These are phyloP conservation scores for Trichosanthes truncata DNA, from an alignment of 306 rosid species.

Conservation along the genomic window DNA sequence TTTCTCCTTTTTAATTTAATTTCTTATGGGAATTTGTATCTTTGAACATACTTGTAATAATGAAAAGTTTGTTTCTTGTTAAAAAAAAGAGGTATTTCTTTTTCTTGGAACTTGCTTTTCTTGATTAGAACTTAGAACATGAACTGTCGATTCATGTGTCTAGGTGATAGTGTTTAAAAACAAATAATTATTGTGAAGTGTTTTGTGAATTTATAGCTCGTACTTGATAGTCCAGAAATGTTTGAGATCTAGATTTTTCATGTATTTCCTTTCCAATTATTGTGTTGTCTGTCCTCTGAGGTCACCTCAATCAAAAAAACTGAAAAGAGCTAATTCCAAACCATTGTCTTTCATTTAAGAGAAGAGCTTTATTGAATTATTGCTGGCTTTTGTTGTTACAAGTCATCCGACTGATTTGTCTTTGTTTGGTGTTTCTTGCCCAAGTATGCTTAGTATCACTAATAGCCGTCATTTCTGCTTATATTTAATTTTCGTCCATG, in stretches of 20 bases:
- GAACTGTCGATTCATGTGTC: not conserved
- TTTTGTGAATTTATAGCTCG: not conserved
- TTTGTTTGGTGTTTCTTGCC: not conserved
- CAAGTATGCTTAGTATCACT: not conserved
- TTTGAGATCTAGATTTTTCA: not conserved
- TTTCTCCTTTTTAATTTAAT: not conserved
- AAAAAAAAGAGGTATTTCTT: not conserved
- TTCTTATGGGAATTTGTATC: not conserved
- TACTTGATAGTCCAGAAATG: not conserved
- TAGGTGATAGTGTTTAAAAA: not conserved
- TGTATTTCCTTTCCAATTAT: not conserved
- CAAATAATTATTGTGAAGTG: not conserved
- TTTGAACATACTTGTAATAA: not conserved
- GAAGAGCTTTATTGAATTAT: not conserved
- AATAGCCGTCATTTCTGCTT: not conserved
- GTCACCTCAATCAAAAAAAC: not conserved
- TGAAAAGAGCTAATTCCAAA: not conserved
- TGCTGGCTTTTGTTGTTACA: not conserved
- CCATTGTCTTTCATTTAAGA: not conserved
- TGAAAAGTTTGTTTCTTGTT: not conserved
- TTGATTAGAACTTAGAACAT: not conserved
- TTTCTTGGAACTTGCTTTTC: not conserved
- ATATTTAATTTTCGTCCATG: not conserved
- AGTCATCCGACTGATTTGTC: not conserved
- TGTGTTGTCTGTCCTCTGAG: not conserved